Percentiles rank a stretch among this genome's conserved stretches.
phyloP scores from a whole-genome alignment of 805 yeast genomes.

The Zygosaccharomyces bailii region DNA sequence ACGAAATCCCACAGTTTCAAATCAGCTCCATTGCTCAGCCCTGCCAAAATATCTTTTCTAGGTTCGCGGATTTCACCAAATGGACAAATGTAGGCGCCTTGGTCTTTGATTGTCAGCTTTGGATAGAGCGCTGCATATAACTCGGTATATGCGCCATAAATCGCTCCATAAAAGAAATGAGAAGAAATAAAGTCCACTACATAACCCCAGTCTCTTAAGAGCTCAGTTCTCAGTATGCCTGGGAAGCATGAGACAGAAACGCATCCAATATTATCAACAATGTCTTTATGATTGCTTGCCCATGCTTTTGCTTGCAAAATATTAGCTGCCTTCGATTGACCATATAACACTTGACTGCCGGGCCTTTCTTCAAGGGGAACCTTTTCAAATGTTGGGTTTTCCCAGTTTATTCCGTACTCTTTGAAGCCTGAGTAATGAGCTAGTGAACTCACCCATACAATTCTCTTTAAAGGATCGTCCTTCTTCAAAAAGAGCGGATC shows the following conservation, averaged over 20 bases:
- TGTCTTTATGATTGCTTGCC: constrained; percentile 29
- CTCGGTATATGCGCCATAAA: constrained; percentile 40
- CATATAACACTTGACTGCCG: constrained; percentile 27
- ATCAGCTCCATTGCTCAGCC: constrained; percentile 29
- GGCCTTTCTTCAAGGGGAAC: constrained; percentile 22
- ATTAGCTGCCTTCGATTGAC: constrained; percentile 41
- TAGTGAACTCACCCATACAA: constrained; percentile 41
- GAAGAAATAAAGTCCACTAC: constrained; percentile 12
- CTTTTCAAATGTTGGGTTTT: constrained; percentile 29
- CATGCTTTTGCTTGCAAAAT: constrained; percentile 38
- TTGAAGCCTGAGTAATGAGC: constrained; percentile 33
- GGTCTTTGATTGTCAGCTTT: constrained; percentile 27
- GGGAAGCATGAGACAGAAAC: constrained; percentile 38
- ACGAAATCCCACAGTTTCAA: constrained; percentile 29
- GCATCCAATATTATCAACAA: constrained; percentile 28
- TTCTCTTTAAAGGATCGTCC: constrained; percentile 33
- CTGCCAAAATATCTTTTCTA: constrained; percentile 29
- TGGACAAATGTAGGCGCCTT: constrained; percentile 38
- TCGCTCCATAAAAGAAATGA: constrained; percentile 21
- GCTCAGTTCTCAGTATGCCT: constrained; percentile 35
- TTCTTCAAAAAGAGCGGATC: constrained; percentile 38
- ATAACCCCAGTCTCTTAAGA: constrained; percentile 30
- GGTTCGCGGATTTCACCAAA: constrained; percentile 36
- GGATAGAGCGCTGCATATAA: constrained; percentile 39
- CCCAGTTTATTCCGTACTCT: constrained; percentile 35